Percentiles rank a stretch among this genome's conserved stretches.
phyloP scores from a whole-genome alignment of 495 filamentous ascomycete species.

The Xylaria scruposa region DNA sequence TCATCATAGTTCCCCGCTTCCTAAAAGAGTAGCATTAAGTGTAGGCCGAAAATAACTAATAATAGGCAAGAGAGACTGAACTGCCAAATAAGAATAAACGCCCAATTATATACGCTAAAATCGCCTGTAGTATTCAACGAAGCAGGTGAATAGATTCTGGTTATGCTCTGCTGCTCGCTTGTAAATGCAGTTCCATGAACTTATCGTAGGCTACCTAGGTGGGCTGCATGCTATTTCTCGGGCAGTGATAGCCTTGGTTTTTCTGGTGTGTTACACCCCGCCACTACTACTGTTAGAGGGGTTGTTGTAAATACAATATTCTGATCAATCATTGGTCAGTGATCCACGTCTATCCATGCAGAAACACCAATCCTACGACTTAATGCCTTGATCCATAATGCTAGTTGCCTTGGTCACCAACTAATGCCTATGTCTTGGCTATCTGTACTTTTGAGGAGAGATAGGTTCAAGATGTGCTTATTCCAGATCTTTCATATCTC shows the following conservation, averaged over 20 bases:
- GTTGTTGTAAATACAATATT: too few species aligned
- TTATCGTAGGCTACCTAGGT: too few species aligned
- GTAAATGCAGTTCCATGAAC: too few species aligned
- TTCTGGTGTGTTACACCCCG: not conserved
- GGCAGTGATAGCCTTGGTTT: not conserved
- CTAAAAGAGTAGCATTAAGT: conserved; percentile 28
- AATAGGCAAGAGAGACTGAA: not conserved
- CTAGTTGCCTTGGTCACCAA: too few species aligned
- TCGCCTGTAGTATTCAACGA: not conserved
- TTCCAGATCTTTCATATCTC: conserved; percentile 29
- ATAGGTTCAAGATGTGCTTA: not conserved
- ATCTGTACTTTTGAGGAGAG: too few species aligned
- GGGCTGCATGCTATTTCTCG: too few species aligned
- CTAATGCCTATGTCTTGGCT: not conserved
- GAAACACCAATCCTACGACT: too few species aligned
- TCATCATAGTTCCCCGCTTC: conserved; percentile 35
- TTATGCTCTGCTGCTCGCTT: not conserved
- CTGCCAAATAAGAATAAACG: not conserved
- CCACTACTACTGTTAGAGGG: not conserved
- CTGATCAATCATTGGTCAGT: too few species aligned
- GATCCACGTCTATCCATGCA: too few species aligned
- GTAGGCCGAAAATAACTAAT: not conserved
- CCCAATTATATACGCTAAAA: not conserved
- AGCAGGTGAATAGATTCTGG: not conserved
- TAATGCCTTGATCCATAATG: too few species aligned